A percentile compares a stretch with the other conserved stretches of the same genome.
phyloP scores from a whole-genome alignment of 73 alveolate genomes.

The Halteria grandinella region DNA sequence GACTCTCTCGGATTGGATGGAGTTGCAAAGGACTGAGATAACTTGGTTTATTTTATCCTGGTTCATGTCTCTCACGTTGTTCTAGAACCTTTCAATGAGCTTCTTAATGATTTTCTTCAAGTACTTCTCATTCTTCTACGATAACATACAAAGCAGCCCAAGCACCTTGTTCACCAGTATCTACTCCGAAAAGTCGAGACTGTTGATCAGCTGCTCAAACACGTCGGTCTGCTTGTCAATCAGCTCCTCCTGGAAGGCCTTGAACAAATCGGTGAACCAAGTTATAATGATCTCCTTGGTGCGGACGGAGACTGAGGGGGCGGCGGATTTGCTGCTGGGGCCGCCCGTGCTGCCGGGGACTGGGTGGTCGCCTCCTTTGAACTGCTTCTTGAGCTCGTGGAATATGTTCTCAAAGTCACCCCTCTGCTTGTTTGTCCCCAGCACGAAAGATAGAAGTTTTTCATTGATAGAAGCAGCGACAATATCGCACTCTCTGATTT shows the following conservation, averaged over 20 bases:
- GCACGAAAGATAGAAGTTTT: constrained; percentile 35
- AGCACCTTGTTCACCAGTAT: constrained; percentile 46
- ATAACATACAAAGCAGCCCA: constrained; percentile 52
- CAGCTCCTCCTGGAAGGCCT: constrained; percentile 57
- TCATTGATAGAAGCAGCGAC: constrained; percentile 36
- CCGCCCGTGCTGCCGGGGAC: too few species aligned
- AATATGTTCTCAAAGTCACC: constrained; percentile 48
- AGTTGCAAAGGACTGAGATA: constrained; percentile 46
- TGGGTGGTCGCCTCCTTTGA: constrained; percentile 2
- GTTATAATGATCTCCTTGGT: constrained; percentile 57
- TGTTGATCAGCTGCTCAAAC: constrained; percentile 51
- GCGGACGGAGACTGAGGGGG: neutral
- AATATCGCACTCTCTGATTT: constrained; percentile 7
- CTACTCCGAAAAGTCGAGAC: constrained; percentile 50
- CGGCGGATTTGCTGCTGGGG: constrained; percentile 3
- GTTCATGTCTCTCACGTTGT: constrained; percentile 28
- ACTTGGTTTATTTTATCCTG: constrained; percentile 22
- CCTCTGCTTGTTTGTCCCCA: constrained; percentile 21
- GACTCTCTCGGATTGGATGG: constrained; percentile 54
- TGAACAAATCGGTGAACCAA: constrained; percentile 66
- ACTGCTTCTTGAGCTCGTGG: constrained; percentile 26
- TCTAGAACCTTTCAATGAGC: constrained; percentile 50
- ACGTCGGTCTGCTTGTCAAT: constrained; percentile 31
- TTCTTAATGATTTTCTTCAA: constrained; percentile 53
- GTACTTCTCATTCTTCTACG: constrained; percentile 47